phyloP scores from a whole-genome alignment of 139 green algal species.

The Protoeuglena noctilucae region DNA sequence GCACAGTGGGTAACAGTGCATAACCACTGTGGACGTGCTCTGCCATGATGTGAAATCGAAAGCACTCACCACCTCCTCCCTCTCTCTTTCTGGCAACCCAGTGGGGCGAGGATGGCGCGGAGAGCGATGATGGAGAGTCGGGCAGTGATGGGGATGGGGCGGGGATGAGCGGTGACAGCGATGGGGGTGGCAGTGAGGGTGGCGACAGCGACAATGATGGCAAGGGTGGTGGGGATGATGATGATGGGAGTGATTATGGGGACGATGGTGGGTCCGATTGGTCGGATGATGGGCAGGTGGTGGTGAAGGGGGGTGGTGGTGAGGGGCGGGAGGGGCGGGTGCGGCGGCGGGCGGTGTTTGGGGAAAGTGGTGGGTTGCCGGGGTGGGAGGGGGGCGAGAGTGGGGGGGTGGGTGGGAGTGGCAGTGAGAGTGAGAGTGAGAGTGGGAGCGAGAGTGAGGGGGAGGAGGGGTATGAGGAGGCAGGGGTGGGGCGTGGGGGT shows the following conservation, averaged over 20 bases:
- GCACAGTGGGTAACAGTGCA: too few species aligned
- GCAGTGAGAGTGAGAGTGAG: too few species aligned
- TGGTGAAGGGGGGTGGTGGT: conserved; percentile 14
- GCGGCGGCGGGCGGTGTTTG: conserved; percentile 36
- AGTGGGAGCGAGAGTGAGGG: too few species aligned
- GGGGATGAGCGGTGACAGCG: too few species aligned
- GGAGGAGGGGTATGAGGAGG: conserved; percentile 2
- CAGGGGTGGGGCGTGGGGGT: too few species aligned
- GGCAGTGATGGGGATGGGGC: background rate
- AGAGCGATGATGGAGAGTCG: conserved; percentile 1
- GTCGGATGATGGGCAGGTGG: conserved; percentile 10
- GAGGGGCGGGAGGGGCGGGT: conserved; percentile 19
- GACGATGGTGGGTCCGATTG: conserved; percentile 10
- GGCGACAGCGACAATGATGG: too few species aligned
- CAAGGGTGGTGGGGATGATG: conserved; percentile 18
- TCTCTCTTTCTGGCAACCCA: background rate
- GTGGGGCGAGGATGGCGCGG: background rate
- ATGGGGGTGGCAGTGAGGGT: too few species aligned
- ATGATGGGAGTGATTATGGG: conserved; percentile 9
- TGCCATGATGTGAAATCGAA: too few species aligned
- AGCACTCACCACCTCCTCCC: too few species aligned
- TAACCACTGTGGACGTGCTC: too few species aligned
- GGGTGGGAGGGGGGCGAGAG: background rate
- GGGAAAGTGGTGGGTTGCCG: background rate
- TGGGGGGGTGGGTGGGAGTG: too few species aligned